Base-by-base conservation (phyloP, 352 stramenopile genomes). In the Globisporangium abappressorium region DNA sequence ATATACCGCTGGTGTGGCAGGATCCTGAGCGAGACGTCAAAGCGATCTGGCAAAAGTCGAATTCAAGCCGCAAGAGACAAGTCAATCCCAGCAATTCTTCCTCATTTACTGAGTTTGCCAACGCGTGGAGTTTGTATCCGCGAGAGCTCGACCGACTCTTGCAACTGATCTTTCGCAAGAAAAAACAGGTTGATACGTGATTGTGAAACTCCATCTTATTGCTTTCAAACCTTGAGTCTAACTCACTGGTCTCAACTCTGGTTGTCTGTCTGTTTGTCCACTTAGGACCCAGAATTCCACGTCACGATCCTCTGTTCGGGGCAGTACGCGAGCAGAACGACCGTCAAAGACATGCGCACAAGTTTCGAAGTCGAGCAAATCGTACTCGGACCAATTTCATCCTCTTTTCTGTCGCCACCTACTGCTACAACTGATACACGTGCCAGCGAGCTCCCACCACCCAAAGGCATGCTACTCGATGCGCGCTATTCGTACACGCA, bases 241-340 rank as follows among this genome's bases (percentile, higher is more conserved):
- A 11, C 43, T 22, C 11, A 46, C 38, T 18, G 18, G 43, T 51
- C 20, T 9, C 7, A 12, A 24, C 20, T 54, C 28, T 62, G 41
- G 11, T n/a, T 68, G 46, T 9, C 26, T 18, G 22, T 43, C n/a
- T 55, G 22, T 33, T 65, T 54, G 24, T 20, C 49, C 0, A 38
- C 38, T 7, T 68, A 90, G 80, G 15, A 79, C 38, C 62, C 75
- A 30, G 69, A 57, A 12, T 77, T 84, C 33, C 69, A 81, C 28
- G 68, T 87, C 6, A 65, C 82, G 8, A 69, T 87, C 22, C 5
- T 89, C 43, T 90, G 80, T 30, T 70, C 64, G 11, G 85, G 82
- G 4, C 20, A 62, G 1, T 71, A 69, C 43, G 67, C 76, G 3
- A 71, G 71, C 15, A 65, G 68, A 51, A 77, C 76, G 41, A 76